These are phyloP conservation scores for Hyaloscypha hepaticicola DNA, from an alignment of 495 filamentous ascomycete species.

Conservation along the genomic window DNA sequence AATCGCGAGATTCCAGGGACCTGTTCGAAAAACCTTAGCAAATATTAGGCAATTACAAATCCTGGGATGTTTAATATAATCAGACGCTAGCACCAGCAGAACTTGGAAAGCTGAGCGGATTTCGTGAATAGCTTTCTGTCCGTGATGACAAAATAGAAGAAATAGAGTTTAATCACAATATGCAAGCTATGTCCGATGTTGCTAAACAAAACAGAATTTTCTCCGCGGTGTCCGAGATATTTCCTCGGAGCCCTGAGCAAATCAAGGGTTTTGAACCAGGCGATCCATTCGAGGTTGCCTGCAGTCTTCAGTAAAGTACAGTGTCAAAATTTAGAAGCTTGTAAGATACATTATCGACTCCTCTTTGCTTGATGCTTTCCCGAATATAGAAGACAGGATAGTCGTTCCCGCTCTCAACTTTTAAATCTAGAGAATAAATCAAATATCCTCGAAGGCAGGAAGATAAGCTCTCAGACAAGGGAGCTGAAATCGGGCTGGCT, in stretches of 20 bases:
- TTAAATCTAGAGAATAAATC: neutral
- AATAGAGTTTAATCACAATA: neutral
- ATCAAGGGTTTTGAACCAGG: neutral
- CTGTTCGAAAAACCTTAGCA: neutral
- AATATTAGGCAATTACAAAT: neutral
- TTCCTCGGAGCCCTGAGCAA: neutral
- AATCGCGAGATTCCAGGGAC: neutral
- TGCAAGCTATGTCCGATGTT: neutral
- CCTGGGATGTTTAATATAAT: neutral
- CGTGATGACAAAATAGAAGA: neutral
- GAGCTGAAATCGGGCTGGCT: neutral
- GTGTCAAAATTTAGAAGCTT: neutral
- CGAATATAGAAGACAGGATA: neutral
- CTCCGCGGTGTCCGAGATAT: neutral
- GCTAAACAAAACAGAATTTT: neutral
- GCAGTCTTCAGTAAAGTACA: neutral
- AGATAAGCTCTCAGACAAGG: neutral
- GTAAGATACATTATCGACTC: neutral
- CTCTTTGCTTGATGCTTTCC: neutral
- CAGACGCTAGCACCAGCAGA: neutral
- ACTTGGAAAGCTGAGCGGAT: neutral
- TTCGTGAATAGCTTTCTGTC: neutral
- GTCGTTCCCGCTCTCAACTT: neutral
- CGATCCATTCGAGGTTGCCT: neutral
- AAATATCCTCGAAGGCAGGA: neutral